These are phyloP conservation scores for Ophiostoma novo-ulmi DNA, from an alignment of 2,329 filamentous ascomycete species.

Conservation along the genomic window DNA sequence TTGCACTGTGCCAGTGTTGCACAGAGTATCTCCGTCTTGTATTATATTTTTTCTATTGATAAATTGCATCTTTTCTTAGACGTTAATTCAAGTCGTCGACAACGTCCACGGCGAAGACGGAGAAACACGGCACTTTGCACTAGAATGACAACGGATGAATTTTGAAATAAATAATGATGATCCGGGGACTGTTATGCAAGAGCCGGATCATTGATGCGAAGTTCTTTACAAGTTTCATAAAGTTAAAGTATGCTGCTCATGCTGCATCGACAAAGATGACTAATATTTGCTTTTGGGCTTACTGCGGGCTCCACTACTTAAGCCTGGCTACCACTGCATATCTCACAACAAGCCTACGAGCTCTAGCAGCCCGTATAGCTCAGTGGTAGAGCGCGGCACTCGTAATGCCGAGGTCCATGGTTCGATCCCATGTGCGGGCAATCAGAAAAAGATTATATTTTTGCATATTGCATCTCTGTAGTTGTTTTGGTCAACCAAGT, in stretches of 20 bases:
- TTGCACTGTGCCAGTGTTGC: background rate
- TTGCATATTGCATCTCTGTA: background rate
- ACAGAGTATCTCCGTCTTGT: background rate
- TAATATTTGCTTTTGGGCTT: background rate
- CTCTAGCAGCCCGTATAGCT: conserved; percentile 11
- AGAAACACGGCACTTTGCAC: too few relatives aligned
- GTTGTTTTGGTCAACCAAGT: too few relatives aligned
- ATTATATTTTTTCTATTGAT: too few relatives aligned
- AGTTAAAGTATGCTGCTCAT: too few relatives aligned
- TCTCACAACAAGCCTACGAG: conserved; percentile 13
- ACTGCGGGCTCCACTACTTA: background rate
- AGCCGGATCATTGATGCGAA: too few relatives aligned
- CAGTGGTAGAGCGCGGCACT: conserved; percentile 18
- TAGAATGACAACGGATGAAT: too few relatives aligned
- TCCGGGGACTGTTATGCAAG: too few relatives aligned
- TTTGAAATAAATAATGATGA: too few relatives aligned
- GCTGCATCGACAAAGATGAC: background rate
- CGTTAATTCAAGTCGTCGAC: too few relatives aligned
- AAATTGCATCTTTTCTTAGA: too few relatives aligned
- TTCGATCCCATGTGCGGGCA: conserved; percentile 18
- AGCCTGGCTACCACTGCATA: background rate
- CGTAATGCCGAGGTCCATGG: conserved; percentile 18
- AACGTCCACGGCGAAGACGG: too few relatives aligned
- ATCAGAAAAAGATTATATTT: background rate
- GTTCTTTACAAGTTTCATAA: too few relatives aligned